Conservation (phyloP, 1,284 basidiomycete genomes). For the Heliocybe sulcata region DNA sequence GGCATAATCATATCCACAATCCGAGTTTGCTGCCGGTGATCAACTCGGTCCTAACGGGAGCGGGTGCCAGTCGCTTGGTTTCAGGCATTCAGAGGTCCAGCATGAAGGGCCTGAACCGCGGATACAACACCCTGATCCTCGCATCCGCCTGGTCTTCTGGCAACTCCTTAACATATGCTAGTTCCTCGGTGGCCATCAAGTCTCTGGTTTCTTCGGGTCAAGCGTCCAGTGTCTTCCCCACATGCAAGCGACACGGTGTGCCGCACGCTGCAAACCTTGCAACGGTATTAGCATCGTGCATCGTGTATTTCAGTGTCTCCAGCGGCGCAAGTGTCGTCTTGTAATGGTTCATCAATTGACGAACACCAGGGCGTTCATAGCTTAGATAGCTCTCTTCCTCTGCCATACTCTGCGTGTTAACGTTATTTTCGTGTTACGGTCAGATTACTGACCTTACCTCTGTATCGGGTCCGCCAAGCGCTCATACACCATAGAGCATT, state of each 20-base stretch:
- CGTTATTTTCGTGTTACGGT: not conserved
- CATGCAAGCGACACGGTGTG: slow-evolving; percentile 70
- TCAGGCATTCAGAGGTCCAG: slow-evolving; percentile 77
- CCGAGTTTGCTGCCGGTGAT: slow-evolving; percentile 37
- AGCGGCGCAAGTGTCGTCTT: slow-evolving; percentile 27
- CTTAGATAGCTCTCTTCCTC: not conserved
- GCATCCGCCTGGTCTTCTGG: slow-evolving; percentile 80
- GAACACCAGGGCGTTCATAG: slow-evolving; percentile 45
- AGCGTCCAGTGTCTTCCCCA: slow-evolving; percentile 53
- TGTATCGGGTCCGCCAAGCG: not conserved
- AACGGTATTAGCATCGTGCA: slow-evolving; percentile 19
- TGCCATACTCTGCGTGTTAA: not conserved
- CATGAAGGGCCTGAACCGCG: slow-evolving; percentile 64
- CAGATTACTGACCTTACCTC: not conserved
- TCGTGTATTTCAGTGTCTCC: slow-evolving; percentile 3
- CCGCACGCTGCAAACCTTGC: slow-evolving; percentile 27
- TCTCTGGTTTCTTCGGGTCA: slow-evolving; percentile 75
- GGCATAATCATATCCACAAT: slow-evolving; percentile 78
- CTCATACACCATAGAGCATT: not conserved
- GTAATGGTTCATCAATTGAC: slow-evolving; percentile 52
- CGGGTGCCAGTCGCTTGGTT: slow-evolving; percentile 74
- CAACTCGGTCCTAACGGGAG: slow-evolving; percentile 14
- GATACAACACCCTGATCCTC: slow-evolving; percentile 65
- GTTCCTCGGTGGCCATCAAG: slow-evolving; percentile 79
- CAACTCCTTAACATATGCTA: slow-evolving; percentile 75